These are phyloP conservation scores for Zymoseptoria pseudotritici DNA, from an alignment of 2,329 filamentous ascomycete genomes.

Conservation along the genomic window DNA sequence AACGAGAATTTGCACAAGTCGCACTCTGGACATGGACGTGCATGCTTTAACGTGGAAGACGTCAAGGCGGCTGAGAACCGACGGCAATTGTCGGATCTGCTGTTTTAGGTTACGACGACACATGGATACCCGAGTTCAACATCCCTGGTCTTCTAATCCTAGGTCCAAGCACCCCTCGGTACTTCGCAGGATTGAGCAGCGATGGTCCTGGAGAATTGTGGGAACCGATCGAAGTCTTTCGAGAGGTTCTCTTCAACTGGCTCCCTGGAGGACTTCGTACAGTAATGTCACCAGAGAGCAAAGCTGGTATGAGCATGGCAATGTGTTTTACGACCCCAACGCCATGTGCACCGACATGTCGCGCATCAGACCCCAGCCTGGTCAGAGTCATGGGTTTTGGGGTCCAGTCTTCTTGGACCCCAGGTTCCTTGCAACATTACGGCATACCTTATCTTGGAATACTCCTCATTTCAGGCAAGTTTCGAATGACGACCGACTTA, in stretches of 20 bases:
- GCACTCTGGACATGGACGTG: not conserved
- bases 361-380: not conserved
- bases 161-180: not conserved
- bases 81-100: not conserved
- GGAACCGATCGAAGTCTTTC: not conserved
- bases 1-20: not conserved
- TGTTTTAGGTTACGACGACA: not conserved
- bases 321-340: too few relatives aligned
- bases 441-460: not conserved
- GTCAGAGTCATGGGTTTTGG: not conserved
- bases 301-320: too few relatives aligned
- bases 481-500: not conserved
- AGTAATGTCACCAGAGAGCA: too few relatives aligned
- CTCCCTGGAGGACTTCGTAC: too few relatives aligned
- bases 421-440: not conserved
- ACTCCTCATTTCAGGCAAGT: not conserved
- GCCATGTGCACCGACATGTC: not conserved
- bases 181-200: not conserved
- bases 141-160: not conserved
- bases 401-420: not conserved
- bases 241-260: not conserved
- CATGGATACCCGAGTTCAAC: not conserved
- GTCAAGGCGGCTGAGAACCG: too few relatives aligned
- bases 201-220: not conserved
- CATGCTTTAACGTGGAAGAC: not conserved